Percentiles rank a stretch among this genome's conserved stretches.
phyloP scores from a whole-genome alignment of 2,329 filamentous ascomycete genomes.

The Claviceps monticola region DNA sequence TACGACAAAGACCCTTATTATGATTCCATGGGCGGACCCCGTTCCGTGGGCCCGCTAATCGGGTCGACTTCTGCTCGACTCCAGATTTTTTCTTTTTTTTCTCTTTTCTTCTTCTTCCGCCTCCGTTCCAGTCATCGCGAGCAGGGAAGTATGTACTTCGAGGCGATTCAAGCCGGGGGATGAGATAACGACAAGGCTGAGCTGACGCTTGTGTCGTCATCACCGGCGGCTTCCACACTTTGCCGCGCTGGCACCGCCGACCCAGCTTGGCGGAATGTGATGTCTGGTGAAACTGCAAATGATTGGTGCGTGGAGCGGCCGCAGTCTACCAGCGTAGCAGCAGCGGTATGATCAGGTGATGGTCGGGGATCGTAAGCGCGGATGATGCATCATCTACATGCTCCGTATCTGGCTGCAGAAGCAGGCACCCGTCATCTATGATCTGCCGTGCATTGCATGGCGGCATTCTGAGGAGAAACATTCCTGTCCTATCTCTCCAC shows the following conservation, averaged over 20 bases:
- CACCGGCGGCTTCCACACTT: neutral
- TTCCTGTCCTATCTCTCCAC: no score
- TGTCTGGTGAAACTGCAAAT: neutral
- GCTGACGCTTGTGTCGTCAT: neutral
- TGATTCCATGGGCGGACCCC: constrained; percentile 5
- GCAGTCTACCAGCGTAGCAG: neutral
- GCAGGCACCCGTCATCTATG: neutral
- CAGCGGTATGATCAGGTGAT: neutral
- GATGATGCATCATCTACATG: neutral
- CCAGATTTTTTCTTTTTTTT: neutral
- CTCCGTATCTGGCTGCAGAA: neutral
- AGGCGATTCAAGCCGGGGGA: neutral
- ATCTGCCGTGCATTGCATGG: neutral
- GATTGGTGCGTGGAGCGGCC: neutral
- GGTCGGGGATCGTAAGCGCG: neutral
- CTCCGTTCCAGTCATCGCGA: no score
- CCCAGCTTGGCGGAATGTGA: neutral
- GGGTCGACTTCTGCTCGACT: constrained; percentile 2
- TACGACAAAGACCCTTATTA: constrained; percentile 2
- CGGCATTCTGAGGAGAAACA: neutral
- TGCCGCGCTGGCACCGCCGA: neutral
- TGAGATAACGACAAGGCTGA: constrained; percentile 5
- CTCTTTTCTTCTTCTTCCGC: neutral
- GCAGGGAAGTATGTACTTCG: neutral
- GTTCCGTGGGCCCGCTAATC: constrained; percentile 2